Conservation (phyloP, 345 rosid species). For the Streptanthus diversifolius region DNA sequence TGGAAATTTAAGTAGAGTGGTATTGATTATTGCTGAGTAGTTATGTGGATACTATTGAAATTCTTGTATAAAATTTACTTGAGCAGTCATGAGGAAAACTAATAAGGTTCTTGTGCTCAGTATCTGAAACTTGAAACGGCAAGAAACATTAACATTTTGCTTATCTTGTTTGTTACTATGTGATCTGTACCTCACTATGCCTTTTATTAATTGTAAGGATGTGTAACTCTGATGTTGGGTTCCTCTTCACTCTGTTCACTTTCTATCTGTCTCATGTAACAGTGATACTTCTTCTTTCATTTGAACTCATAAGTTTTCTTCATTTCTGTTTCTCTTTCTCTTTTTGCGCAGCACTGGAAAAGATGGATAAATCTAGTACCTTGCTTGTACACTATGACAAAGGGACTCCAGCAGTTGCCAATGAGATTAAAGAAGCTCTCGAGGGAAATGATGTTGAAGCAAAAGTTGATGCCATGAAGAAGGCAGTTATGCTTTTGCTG, state of each 20-base stretch:
- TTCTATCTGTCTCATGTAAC: neutral
- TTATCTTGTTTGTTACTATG: constrained; percentile 2
- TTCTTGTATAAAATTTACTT: neutral
- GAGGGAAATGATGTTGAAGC: constrained; percentile 69
- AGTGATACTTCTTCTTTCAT: neutral
- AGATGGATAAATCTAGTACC: constrained; percentile 80
- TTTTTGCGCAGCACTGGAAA: constrained; percentile 4
- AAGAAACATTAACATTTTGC: neutral
- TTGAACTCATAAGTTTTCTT: neutral
- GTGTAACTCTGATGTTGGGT: constrained; percentile 2
- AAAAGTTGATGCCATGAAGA: constrained; percentile 83
- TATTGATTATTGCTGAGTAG: neutral
- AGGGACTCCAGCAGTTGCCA: constrained; percentile 76
- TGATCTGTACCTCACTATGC: neutral
- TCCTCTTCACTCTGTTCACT: neutral
- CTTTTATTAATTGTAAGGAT: neutral
- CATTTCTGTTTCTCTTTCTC: neutral
- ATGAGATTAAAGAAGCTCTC: constrained; percentile 87
- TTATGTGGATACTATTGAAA: neutral
- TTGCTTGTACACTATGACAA: constrained; percentile 83
- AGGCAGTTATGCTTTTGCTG: constrained; percentile 78
- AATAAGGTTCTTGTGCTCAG: neutral
- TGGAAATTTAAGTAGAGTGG: neutral
- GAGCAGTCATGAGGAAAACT: neutral
- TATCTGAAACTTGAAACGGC: neutral